Evolutionary conservation across 106 monocot species (phyloP), one percentile per base, ranked within the genome.

Genomic region (Alisma plantagoaquatica): DNA sequence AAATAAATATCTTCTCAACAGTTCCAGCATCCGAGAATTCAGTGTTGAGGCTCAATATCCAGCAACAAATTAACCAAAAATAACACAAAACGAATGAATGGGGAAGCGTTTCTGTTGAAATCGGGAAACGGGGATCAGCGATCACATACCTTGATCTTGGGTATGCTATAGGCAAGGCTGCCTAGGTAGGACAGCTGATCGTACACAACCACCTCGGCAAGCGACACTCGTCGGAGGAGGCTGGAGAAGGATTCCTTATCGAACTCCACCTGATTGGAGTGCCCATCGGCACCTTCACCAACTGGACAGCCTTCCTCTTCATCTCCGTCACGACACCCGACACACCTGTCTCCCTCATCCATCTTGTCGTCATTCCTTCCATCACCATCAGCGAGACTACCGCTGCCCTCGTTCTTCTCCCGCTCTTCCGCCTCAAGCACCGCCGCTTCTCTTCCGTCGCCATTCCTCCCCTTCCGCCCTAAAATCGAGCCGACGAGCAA

Each of bases 101-200:
- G n/a, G n/a, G n/a, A n/a, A n/a, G n/a, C n/a, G n/a, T n/a, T n/a
- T n/a, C n/a, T n/a, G n/a, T n/a, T n/a, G n/a, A n/a, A n/a, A n/a
- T n/a, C n/a, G n/a, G n/a, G n/a, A n/a, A n/a, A n/a, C n/a, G n/a
- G n/a, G n/a, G n/a, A n/a, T n/a, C n/a, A n/a, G n/a, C n/a, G n/a
- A n/a, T n/a, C n/a, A 33, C 56, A 10, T 49, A 93, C 94, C 80
- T 88, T 70, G 66, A 96, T 88, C n/a, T 63, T 67, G 19, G 72
- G 45, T 17, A 96, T 77, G 53, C 20, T 41, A 57, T 96, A 96
- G 3, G 94, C 70, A 43, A 96, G 57, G 43, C 41, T 73, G 22
- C 88, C 72, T 17, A 96, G 67, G 46, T 88, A 67, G 1, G 88
- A 81, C 42, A 88, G 58, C 70, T 66, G 71, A 11, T 54, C 67